Percentiles rank a stretch among this genome's conserved stretches.
Evolutionary conservation across 805 yeast genomes (phyloP).

Genomic region (Helenozyma baotianmanensis): DNA sequence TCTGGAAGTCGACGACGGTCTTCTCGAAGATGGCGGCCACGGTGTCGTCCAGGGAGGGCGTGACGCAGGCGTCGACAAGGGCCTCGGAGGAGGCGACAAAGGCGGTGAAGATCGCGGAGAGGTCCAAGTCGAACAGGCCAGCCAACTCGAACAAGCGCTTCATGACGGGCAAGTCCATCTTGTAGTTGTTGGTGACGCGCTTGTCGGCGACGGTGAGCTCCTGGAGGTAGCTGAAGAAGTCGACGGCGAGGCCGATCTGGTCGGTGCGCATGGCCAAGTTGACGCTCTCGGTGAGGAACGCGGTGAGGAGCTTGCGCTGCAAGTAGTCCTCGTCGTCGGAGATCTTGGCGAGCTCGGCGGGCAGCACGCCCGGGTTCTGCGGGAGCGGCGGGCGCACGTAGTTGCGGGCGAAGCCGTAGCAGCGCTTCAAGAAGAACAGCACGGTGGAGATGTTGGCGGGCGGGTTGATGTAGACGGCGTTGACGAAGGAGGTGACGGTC

Average conservation of each 20-base stretch:
- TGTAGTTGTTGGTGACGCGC: conserved; percentile 16
- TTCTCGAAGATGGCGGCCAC: conserved; percentile 35
- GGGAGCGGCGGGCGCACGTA: conserved; percentile 38
- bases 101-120: conserved; percentile 36
- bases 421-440: conserved; percentile 50
- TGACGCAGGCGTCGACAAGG: conserved; percentile 29
- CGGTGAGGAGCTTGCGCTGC: conserved; percentile 62
- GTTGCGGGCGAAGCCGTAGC: conserved; percentile 58
- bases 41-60: conserved; percentile 20
- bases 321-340: conserved; percentile 54
- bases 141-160: conserved; percentile 40
- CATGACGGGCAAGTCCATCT: conserved; percentile 16
- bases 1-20: conserved; percentile 41
- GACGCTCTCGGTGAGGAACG: conserved; percentile 53
- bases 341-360: conserved; percentile 36
- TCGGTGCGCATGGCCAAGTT: conserved; percentile 25
- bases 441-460: conserved; percentile 21
- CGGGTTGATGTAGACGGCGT: conserved; percentile 39
- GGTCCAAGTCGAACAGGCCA: conserved; percentile 62
- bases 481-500: conserved; percentile 56
- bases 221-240: conserved; percentile 21
- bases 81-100: conserved; percentile 33
- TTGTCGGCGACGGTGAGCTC: conserved; percentile 4
- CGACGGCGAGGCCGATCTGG: conserved; percentile 20
- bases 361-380: conserved; percentile 35